Percentiles rank a stretch among this genome's conserved stretches.
Conservation (phyloP, 352 stramenopile species). For the Aphanomyces euteiches region DNA sequence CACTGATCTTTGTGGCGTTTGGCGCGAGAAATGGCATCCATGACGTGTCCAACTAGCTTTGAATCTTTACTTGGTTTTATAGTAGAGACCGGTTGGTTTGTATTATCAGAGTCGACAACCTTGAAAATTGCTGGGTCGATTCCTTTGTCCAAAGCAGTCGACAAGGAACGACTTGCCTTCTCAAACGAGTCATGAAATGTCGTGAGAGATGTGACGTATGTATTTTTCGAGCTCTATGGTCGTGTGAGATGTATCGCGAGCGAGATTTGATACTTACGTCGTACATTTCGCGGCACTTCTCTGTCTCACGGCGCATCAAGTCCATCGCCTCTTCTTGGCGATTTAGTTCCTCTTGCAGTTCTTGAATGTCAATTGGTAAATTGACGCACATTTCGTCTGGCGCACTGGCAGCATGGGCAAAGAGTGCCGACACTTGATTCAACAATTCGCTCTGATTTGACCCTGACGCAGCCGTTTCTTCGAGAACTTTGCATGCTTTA, state of each 20-base stretch:
- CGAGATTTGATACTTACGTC: background rate
- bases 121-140: slow-evolving; percentile 24
- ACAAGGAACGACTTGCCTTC: background rate
- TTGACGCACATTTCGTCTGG: slow-evolving; percentile 28
- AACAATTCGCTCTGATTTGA: slow-evolving; percentile 9
- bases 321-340: slow-evolving; percentile 7
- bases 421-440: slow-evolving; percentile 18
- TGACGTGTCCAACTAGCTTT: slow-evolving; percentile 19
- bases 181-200: background rate
- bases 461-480: background rate
- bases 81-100: background rate
- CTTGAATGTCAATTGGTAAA: slow-evolving; percentile 24
- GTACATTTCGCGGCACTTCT: background rate
- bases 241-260: background rate
- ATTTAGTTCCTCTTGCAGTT: slow-evolving; percentile 21
- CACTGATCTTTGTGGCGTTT: slow-evolving; percentile 16
- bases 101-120: slow-evolving; percentile 21
- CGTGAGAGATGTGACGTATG: background rate
- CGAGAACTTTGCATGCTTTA: background rate
- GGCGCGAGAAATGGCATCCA: slow-evolving; percentile 6
- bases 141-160: slow-evolving; percentile 14
- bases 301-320: background rate
- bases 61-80: background rate
- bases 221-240: slow-evolving; percentile 1
- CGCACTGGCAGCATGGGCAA: slow-evolving; percentile 23